A percentile compares a stretch with the other conserved stretches of the same genome.
Evolutionary conservation across 257 asterid genomes (phyloP).

Genomic region (Ophiorrhiza pumila): DNA sequence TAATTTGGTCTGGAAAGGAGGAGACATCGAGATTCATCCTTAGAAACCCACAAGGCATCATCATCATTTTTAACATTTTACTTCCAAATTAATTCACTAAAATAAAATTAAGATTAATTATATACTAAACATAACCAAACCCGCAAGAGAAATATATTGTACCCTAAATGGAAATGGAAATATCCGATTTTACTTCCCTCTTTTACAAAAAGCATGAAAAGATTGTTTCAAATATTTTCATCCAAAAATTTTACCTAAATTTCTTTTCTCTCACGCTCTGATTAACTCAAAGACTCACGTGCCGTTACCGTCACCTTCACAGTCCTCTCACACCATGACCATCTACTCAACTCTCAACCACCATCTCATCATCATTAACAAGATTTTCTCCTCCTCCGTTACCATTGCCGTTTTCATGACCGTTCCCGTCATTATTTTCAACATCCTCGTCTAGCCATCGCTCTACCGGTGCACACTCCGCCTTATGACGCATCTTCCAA

Average conservation of each 20-base stretch:
- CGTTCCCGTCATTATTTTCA: slow-evolving; percentile 24
- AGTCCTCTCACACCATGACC: slow-evolving; percentile 20
- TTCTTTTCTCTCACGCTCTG: neutral
- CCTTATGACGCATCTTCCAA: slow-evolving; percentile 90
- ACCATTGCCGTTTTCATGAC: slow-evolving; percentile 16
- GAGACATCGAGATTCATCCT: slow-evolving; percentile 12
- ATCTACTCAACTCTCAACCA: slow-evolving; percentile 25
- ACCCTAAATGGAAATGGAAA: slow-evolving; percentile 11
- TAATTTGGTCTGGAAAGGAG: slow-evolving; percentile 19
- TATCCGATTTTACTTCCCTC: slow-evolving; percentile 15
- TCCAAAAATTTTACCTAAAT: slow-evolving; percentile 41
- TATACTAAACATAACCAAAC: neutral
- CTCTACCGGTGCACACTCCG: slow-evolving; percentile 64
- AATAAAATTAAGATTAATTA: neutral
- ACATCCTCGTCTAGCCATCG: slow-evolving; percentile 39
- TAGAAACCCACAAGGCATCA: neutral
- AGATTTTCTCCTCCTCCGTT: slow-evolving; percentile 24
- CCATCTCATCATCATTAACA: slow-evolving; percentile 1
- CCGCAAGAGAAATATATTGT: neutral
- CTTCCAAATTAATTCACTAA: neutral
- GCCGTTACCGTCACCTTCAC: slow-evolving; percentile 66
- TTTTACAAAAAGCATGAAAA: slow-evolving; percentile 22
- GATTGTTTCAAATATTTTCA: slow-evolving; percentile 12
- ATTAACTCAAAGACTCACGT: slow-evolving; percentile 37
- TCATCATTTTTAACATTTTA: slow-evolving; percentile 8